A percentile compares a stretch with the other conserved stretches of the same genome.
phyloP scores from a whole-genome alignment of 78 protist species.

The Dictyostelium discoideum region DNA sequence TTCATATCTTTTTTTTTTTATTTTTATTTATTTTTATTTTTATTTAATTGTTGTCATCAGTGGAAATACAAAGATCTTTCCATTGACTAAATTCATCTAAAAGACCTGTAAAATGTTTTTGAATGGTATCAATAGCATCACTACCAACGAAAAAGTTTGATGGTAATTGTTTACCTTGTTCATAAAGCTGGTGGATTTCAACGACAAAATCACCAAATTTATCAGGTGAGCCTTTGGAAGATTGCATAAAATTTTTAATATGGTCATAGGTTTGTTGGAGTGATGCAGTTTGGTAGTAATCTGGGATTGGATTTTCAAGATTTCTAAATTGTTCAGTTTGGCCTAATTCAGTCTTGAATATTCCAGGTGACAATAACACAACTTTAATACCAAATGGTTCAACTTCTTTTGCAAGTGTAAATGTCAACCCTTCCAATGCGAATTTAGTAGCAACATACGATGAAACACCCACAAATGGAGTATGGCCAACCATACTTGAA shows the following conservation, averaged over 20 bases:
- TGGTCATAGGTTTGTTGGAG: not conserved
- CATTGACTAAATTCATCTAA: too few species aligned
- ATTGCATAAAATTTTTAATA: not conserved
- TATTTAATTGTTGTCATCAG: too few species aligned
- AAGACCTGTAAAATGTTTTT: too few species aligned
- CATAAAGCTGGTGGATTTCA: not conserved
- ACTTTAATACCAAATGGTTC: not conserved
- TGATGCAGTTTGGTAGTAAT: not conserved
- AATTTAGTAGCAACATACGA: constrained; percentile 4
- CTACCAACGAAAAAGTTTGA: not conserved
- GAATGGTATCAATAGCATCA: not conserved
- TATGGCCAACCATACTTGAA: not conserved
- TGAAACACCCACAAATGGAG: not conserved
- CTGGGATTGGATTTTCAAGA: not conserved
- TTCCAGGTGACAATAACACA: not conserved
- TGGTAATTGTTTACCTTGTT: not conserved
- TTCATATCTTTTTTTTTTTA: too few species aligned
- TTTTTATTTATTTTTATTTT: too few species aligned
- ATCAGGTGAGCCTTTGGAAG: not conserved
- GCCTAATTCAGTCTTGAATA: not conserved
- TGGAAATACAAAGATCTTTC: too few species aligned
- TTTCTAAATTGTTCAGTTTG: not conserved
- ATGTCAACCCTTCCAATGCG: constrained; percentile 32
- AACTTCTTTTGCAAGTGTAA: not conserved
- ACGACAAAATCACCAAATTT: not conserved